phyloP scores from a whole-genome alignment of 2,329 filamentous ascomycete genomes.

The Clonostachys solani region DNA sequence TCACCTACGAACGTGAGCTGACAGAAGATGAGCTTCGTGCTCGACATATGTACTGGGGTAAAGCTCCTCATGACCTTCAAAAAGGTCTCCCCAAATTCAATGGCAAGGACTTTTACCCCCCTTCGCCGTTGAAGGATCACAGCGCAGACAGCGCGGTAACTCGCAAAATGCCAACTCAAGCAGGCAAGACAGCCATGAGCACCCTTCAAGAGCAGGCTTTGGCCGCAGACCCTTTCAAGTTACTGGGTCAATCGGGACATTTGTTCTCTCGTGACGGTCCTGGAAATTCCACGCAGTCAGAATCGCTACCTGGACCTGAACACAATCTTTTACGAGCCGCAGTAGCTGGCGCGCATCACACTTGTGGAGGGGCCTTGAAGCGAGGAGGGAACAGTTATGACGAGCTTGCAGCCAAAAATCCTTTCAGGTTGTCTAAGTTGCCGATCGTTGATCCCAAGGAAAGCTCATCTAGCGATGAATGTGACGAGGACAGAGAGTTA shows the following conservation, averaged over 20 bases:
- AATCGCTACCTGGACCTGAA: conserved; percentile 15
- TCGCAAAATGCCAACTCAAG: neutral
- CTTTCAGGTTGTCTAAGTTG: too few relatives aligned
- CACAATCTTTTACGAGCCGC: too few relatives aligned
- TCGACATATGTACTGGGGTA: conserved; percentile 57
- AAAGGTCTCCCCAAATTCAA: conserved; percentile 59
- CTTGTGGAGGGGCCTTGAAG: too few relatives aligned
- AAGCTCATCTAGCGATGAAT: conserved; percentile 19
- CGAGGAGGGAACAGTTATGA: too few relatives aligned
- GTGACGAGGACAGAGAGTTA: conserved; percentile 26
- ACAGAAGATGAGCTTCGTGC: conserved; percentile 55
- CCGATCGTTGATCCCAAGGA: conserved; percentile 6
- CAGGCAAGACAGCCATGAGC: neutral
- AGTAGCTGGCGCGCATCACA: too few relatives aligned
- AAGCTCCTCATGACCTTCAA: conserved; percentile 42
- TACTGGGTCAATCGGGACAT: conserved; percentile 7
- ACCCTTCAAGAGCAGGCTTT: neutral
- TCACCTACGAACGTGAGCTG: conserved; percentile 51
- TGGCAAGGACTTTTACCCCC: conserved; percentile 59
- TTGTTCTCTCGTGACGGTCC: conserved; percentile 12
- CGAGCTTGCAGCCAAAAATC: too few relatives aligned
- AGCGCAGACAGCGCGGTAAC: neutral
- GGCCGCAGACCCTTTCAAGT: conserved; percentile 12
- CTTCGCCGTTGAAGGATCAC: conserved; percentile 41
- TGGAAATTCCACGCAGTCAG: conserved; percentile 24